Evolutionary conservation across 768 basidiomycete species (phyloP), one percentile per base, ranked within the genome.

Genomic region (Russula foetens): DNA sequence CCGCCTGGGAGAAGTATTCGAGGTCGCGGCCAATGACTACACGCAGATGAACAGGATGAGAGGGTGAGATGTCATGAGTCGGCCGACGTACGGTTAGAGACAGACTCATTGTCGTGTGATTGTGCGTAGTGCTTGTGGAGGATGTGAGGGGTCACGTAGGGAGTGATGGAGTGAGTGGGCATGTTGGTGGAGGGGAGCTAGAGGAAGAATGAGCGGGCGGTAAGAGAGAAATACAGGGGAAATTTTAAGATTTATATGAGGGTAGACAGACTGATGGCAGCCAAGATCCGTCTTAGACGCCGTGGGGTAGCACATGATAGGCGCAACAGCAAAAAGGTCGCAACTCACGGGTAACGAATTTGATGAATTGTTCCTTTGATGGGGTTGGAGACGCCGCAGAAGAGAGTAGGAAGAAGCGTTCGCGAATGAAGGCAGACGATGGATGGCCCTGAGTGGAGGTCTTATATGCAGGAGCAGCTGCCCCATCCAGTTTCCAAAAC

Each of bases 1-100:
- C 97, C 59, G 97, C 96, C 74, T 97, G 90, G 41, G 96, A 98
- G 84, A 97, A 97, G 77, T 94, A 92, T 72, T 93, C 90, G 69
- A 98, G 83, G 71, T 98, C 95, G 67, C 82, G 85, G 69, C 92
- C 93, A 69, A 96, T 87, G 72, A 95, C 92, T 94, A 73, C 43
- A 51, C 33, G 41, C 12, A 52, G 51, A 51, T 63, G 66, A 55
- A 51, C 66, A 65, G 56, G 38, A 51, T 53, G n/a, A 41, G 53
- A 45, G 33, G 31, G 2, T 11, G 33, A 29, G 38, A 24, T 6
- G 43, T 45, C 26, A 44, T 47, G 21, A 14, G 35, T 31, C 29
- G 57, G n/a, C 33, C 26, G 4, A 77, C 84, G 65, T 75, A 89
- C 88, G 77, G 29, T 77, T 80, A 60, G 78, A 79, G 62, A 75